A percentile compares a stretch with the other conserved stretches of the same genome.
Evolutionary conservation across 371 early-diverging fungal genomes (phyloP).

Genomic region (Mortierella sp.): DNA sequence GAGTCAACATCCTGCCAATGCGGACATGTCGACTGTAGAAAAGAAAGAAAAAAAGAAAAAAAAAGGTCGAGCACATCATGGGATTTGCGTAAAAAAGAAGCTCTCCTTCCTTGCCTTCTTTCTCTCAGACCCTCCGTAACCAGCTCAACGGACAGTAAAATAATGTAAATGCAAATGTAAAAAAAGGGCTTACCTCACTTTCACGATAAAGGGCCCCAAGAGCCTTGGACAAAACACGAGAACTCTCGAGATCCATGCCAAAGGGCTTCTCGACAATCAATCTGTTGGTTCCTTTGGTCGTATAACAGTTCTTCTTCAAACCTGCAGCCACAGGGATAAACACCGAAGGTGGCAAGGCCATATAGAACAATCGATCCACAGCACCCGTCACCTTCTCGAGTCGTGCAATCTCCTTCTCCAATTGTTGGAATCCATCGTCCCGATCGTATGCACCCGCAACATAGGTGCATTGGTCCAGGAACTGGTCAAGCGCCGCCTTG

Average conservation of each 20-base stretch:
- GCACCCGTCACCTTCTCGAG: slow-evolving; percentile 63
- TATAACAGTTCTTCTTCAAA: slow-evolving; percentile 76
- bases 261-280: slow-evolving; percentile 98
- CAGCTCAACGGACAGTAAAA: background rate
- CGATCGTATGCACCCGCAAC: slow-evolving; percentile 90
- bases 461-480: slow-evolving; percentile 82
- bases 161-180: no score
- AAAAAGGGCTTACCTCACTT: slow-evolving; percentile 66
- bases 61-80: background rate
- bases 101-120: background rate
- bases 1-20: background rate
- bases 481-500: slow-evolving; percentile 62
- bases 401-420: slow-evolving; percentile 66
- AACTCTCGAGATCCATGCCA: slow-evolving; percentile 90
- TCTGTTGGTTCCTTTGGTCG: slow-evolving; percentile 72
- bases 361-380: slow-evolving; percentile 85
- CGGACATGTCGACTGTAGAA: background rate
- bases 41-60: no score
- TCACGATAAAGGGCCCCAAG: slow-evolving; percentile 84
- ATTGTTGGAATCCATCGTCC: slow-evolving; percentile 68
- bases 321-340: slow-evolving; percentile 88
- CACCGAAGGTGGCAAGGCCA: slow-evolving; percentile 97
- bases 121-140: background rate
- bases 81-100: background rate
- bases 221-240: slow-evolving; percentile 72